phyloP scores from a whole-genome alignment of 805 yeast genomes.

The Kurtzmaniella fragi region DNA sequence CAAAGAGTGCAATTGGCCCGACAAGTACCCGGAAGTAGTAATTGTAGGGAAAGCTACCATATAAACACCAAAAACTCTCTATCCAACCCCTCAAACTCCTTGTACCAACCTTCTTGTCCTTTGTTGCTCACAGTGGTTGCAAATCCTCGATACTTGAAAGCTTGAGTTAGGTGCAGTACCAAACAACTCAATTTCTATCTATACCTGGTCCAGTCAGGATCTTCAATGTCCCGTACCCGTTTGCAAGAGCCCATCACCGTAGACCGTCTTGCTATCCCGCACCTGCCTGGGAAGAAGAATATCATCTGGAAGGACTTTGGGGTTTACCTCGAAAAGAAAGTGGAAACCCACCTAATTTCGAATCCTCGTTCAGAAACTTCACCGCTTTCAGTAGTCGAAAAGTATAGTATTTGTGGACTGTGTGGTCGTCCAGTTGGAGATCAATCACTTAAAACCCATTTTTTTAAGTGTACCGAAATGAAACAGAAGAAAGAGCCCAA shows the following conservation, averaged over 20 bases:
- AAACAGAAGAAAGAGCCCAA: conserved; percentile 23
- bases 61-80: too few species aligned
- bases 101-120: too few species aligned
- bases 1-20: too few species aligned
- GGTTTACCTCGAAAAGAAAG: conserved; percentile 34
- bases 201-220: background rate
- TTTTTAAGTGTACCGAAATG: conserved; percentile 34
- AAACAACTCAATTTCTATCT: too few species aligned
- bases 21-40: too few species aligned
- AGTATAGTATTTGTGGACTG: conserved; percentile 33
- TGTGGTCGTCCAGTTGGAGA: conserved; percentile 39
- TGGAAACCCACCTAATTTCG: conserved; percentile 20
- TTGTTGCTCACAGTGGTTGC: too few species aligned
- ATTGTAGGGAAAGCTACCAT: too few species aligned
- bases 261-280: conserved; percentile 14
- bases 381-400: conserved; percentile 27
- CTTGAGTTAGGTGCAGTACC: too few species aligned
- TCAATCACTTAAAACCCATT: conserved; percentile 26
- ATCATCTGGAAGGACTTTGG: conserved; percentile 44
- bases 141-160: too few species aligned
- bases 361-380: conserved; percentile 21
- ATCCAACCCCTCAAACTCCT: too few species aligned
- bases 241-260: conserved; percentile 21
- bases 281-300: conserved; percentile 14
- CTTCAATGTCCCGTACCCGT: conserved; percentile 15